Evolutionary conservation across 208 protist genomes (phyloP), one percentile per base, ranked within the genome.

Genomic region (Tritrichomonas foetus): DNA sequence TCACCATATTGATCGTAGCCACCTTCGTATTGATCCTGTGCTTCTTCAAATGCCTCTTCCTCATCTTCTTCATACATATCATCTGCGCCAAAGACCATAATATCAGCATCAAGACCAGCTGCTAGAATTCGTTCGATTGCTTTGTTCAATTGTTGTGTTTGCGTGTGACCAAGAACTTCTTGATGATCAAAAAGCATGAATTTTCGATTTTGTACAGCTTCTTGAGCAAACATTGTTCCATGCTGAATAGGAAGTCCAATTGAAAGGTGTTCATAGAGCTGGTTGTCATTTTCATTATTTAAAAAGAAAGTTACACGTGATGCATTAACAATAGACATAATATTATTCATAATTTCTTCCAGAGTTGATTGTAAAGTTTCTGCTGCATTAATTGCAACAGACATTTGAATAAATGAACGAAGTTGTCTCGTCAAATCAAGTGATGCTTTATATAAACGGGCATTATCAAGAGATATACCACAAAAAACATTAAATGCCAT

Each of bases 401-500:
- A 47, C 74, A 82, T 82, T 82, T 82, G n/a, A 41, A 82, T 82
- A 36, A 82, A 82, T 27, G 74, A 50, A 47, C 74, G 36, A 50
- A 82, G 41, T 36, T 82, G 74, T 82, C 41, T 82, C 50, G 74
- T 82, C 50, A 82, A 82, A 53, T 82, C 74, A 22, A 82, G 20
- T n/a, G 41, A 53, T 82, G 74, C 74, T 53, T 82, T 82, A 36
- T 82, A 82, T 3, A 82, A 44, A n/a, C 74, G 1, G 3, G 74
- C 74, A 44, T 82, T 82, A 82, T 82, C 74, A 53, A 82, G n/a
- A 33, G 74, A 82, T 33, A 82, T 82, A 53, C 74, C 74, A 44
- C 74, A 82, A 36, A 82, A 82, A n/a, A 82, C 74, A 36, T 82
- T 82, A 36, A 94, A 94, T 30, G 69, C 64, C 69, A 93, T 64